Evolutionary conservation across 1,139 yeast species (phyloP), one percentile per base, ranked within the genome.

Genomic region (Nakaseomyces glabratus): DNA sequence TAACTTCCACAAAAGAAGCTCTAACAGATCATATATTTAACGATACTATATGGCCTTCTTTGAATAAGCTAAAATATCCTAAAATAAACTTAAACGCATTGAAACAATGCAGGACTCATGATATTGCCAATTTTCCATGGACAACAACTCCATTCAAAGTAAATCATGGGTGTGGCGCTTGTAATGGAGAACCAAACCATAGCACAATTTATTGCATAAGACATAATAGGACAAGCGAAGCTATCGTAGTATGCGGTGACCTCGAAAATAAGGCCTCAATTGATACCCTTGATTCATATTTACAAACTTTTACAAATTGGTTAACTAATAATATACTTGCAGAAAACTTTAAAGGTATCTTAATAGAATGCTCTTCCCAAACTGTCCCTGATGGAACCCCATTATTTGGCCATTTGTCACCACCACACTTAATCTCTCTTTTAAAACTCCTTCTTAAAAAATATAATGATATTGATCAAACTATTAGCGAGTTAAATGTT

Each of bases 391-490:
- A 66, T 1, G 67, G 64, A 10, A 57, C 59, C 4, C 63, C 66
- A 4, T 50, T 81, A 29, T 86, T 73, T 52, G 96, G 96, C 1
- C 96, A 86, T 58, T 55, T 86, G 55, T 76, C 82, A 15, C 93
- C 95, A 2, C 45, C 53, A 3, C 70, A 71, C 45, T 58, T 86
- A 24, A 64, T 82, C 10, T 52, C 60, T 12, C 94, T 84, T 48
- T 61, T 86, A 24, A 44, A 51, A 25, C 48, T 43, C n/a, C 56
- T 80, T 23, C 47, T 60, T 9, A 43, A 39, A 24, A 34, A 43
- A 24, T 46, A 40, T 17, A 34, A 37, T 14, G 32, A 33, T 14
- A 21, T 22, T 36, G 19, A 28, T 38, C 45, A 45, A 14, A 41
- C 43, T 7, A 25, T 34, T 8, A 38, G 55, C 10, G 73, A 66